Conservation (phyloP, 768 basidiomycete genomes). For the Boletellus emodensis region DNA sequence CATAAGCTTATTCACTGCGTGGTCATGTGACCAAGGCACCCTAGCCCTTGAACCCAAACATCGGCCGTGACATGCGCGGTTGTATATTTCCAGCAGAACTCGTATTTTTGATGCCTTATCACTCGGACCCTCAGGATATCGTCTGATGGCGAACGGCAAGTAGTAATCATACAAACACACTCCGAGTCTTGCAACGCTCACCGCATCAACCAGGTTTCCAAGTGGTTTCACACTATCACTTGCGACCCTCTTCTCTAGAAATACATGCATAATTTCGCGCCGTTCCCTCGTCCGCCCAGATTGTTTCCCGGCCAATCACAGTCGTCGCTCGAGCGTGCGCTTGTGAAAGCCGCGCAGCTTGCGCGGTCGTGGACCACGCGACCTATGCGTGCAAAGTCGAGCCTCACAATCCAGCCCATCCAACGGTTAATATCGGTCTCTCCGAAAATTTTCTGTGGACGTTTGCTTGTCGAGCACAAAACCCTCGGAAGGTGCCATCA, state of each 20-base stretch:
- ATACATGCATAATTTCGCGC: background rate
- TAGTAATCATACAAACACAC: background rate
- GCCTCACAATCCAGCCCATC: background rate
- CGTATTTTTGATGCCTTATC: background rate
- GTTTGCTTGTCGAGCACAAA: background rate
- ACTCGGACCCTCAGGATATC: background rate
- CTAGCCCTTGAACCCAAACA: too few species aligned
- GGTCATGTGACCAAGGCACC: too few species aligned
- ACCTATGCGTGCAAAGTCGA: background rate
- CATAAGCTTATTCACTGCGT: too few species aligned
- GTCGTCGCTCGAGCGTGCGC: background rate
- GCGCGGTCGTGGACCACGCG: constrained; percentile 4
- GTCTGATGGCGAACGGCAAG: constrained; percentile 1
- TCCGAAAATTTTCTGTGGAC: background rate
- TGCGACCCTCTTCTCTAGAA: background rate
- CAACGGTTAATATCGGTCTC: too few species aligned
- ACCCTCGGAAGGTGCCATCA: too few species aligned
- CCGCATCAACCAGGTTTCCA: constrained; percentile 3
- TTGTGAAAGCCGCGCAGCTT: background rate
- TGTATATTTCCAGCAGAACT: background rate
- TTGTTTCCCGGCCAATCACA: background rate
- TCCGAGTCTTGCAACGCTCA: too few species aligned
- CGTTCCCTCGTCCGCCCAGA: background rate
- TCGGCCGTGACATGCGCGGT: too few species aligned
- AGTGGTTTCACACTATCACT: background rate